These are phyloP conservation scores for Neonectria faginata DNA, from an alignment of 2,329 filamentous ascomycete species.

Conservation along the genomic window DNA sequence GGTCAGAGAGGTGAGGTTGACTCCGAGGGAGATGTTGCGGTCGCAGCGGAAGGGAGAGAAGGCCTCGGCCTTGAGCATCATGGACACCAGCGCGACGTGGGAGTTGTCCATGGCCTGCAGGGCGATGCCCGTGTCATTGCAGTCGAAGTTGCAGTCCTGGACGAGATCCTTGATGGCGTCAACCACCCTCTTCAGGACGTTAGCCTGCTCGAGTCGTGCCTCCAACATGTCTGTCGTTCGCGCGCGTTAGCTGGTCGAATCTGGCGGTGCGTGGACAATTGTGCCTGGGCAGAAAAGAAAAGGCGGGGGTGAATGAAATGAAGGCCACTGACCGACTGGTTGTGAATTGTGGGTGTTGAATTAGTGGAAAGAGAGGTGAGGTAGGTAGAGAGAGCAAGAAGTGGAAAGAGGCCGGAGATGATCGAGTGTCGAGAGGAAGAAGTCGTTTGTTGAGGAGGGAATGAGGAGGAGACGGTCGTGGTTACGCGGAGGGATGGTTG, in stretches of 20 bases:
- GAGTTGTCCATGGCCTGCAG: conserved; percentile 99
- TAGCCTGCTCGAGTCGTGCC: conserved; percentile 95
- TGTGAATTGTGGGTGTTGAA: conserved; percentile 11
- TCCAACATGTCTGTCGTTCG: conserved; percentile 79
- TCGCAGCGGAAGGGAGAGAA: conserved; percentile 98
- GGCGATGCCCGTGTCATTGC: conserved; percentile 98
- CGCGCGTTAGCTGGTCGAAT: conserved; percentile 31
- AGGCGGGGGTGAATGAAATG: conserved; percentile 8
- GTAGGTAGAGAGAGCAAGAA: not conserved
- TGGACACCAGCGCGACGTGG: conserved; percentile 97
- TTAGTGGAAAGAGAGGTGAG: not conserved
- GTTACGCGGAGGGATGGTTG: conserved; percentile 15
- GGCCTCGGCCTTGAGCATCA: conserved; percentile 96
- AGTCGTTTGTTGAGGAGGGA: conserved; percentile 1
- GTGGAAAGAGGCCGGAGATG: not conserved
- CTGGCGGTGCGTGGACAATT: not conserved
- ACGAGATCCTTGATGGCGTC: conserved; percentile 99
- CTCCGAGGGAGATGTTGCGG: conserved; percentile 97
- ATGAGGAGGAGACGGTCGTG: not conserved
- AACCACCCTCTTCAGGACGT: conserved; percentile 96
- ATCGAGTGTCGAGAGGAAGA: not conserved
- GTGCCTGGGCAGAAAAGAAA: conserved; percentile 19
- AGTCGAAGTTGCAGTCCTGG: conserved; percentile 99
- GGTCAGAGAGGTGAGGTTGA: conserved; percentile 95
- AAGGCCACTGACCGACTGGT: conserved; percentile 19